Percentiles rank a stretch among this genome's conserved stretches.
Conservation (phyloP, 371 early-diverging fungal species). For the Conidiobolus incongruus region DNA sequence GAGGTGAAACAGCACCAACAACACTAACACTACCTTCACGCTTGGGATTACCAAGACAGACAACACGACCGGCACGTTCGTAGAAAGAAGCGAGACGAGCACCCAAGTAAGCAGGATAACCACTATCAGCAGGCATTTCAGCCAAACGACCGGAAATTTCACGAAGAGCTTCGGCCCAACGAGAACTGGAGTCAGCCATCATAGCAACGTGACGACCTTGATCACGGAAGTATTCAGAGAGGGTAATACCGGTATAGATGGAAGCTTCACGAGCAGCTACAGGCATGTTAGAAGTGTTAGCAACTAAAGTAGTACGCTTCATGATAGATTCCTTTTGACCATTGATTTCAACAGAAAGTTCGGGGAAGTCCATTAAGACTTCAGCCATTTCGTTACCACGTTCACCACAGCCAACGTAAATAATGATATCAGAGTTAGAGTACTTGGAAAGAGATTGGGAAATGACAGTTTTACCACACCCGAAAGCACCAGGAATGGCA, state of each 20-base stretch:
- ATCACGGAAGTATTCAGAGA: constrained; percentile 99
- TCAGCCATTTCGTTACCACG: constrained; percentile 99
- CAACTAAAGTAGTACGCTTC: constrained; percentile 99
- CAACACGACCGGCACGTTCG: constrained; percentile 97
- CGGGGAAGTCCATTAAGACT: constrained; percentile 99
- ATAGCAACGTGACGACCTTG: constrained; percentile 99
- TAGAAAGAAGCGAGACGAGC: constrained; percentile 99
- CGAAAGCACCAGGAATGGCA: constrained; percentile 99
- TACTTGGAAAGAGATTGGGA: constrained; percentile 99
- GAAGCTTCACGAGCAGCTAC: constrained; percentile 99
- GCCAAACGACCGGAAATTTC: constrained; percentile 99
- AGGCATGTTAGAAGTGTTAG: constrained; percentile 99
- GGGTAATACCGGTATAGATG: constrained; percentile 99
- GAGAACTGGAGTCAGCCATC: constrained; percentile 99
- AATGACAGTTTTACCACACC: constrained; percentile 99
- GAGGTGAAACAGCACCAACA: constrained; percentile 99
- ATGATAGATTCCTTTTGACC: constrained; percentile 96
- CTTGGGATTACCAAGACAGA: constrained; percentile 87
- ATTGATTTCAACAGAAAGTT: constrained; percentile 74
- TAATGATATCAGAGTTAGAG: constrained; percentile 99
- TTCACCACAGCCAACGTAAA: constrained; percentile 99
- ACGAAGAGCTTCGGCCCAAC: constrained; percentile 99
- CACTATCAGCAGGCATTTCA: constrained; percentile 99
- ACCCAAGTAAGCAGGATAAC: constrained; percentile 99
- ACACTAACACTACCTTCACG: constrained; percentile 96